phyloP scores from a whole-genome alignment of 495 filamentous ascomycete genomes.

The Xylaria castorea region DNA sequence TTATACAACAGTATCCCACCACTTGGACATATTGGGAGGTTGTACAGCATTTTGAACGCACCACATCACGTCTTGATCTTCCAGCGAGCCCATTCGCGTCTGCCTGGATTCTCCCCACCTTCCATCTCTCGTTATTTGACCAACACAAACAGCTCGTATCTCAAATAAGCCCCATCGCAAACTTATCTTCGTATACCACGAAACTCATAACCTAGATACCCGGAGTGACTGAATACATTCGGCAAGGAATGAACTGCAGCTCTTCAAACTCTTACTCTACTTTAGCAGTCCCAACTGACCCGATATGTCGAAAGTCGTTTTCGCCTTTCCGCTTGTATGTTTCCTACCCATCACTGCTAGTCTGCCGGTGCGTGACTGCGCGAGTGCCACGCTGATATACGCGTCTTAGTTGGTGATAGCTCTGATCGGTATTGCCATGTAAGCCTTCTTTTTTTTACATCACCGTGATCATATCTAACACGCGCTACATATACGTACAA shows the following conservation, averaged over 20 bases:
- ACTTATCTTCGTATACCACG: background rate
- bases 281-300: background rate
- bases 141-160: background rate
- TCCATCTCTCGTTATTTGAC: background rate
- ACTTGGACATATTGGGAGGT: background rate
- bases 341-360: background rate
- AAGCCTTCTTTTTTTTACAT: background rate
- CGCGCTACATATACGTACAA: slow-evolving; percentile 53
- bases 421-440: slow-evolving; percentile 44
- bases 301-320: slow-evolving; percentile 20
- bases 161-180: background rate
- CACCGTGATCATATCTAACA: slow-evolving; percentile 18
- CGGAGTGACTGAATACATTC: background rate
- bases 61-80: background rate
- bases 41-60: background rate
- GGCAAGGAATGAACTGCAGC: background rate
- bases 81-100: background rate
- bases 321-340: slow-evolving; percentile 27
- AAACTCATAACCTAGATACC: background rate
- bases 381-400: slow-evolving; percentile 5
- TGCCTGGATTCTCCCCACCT: slow-evolving; percentile 3
- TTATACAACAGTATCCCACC: too few species aligned
- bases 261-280: background rate
- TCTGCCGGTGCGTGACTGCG: background rate
- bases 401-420: slow-evolving; percentile 28